Evolutionary conservation across 768 basidiomycete genomes (phyloP).

Genomic region (Termitomyces sp.): DNA sequence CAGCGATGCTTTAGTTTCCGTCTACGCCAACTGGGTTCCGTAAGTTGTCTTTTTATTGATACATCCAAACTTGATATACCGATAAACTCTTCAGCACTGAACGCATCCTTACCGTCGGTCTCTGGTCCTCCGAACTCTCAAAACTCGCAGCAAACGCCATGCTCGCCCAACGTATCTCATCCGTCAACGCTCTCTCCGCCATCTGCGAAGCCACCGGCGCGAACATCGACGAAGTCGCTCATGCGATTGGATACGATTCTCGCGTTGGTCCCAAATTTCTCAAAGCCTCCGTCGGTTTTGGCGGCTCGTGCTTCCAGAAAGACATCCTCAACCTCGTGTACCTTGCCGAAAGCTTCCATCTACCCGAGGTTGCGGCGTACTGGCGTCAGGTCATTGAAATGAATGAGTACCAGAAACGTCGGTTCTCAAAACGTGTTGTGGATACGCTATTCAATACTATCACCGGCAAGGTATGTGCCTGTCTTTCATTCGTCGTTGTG

Average conservation of each 20-base stretch:
- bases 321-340: constrained; percentile 99
- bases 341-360: constrained; percentile 88
- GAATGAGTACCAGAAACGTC: constrained; percentile 97
- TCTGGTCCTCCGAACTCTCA: constrained; percentile 98
- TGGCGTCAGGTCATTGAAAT: constrained; percentile 97
- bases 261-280: constrained; percentile 95
- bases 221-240: constrained; percentile 95
- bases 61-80: background rate
- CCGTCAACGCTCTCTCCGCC: constrained; percentile 95
- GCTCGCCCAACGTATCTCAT: constrained; percentile 98
- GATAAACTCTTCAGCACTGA: constrained; percentile 40
- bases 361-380: constrained; percentile 96
- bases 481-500: background rate
- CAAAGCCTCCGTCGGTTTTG: constrained; percentile 93
- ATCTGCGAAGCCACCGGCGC: constrained; percentile 99
- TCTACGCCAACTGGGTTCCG: constrained; percentile 98
- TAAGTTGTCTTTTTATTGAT: constrained; percentile 33
- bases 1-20: constrained; percentile 64
- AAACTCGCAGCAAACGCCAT: constrained; percentile 99
- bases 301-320: constrained; percentile 99
- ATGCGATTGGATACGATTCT: constrained; percentile 89
- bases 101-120: constrained; percentile 86
- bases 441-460: constrained; percentile 99
- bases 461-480: constrained; percentile 73
- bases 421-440: constrained; percentile 95